These are phyloP conservation scores for Aspergillus pseudotamarii DNA, from an alignment of 2,329 filamentous ascomycete species.

Conservation along the genomic window DNA sequence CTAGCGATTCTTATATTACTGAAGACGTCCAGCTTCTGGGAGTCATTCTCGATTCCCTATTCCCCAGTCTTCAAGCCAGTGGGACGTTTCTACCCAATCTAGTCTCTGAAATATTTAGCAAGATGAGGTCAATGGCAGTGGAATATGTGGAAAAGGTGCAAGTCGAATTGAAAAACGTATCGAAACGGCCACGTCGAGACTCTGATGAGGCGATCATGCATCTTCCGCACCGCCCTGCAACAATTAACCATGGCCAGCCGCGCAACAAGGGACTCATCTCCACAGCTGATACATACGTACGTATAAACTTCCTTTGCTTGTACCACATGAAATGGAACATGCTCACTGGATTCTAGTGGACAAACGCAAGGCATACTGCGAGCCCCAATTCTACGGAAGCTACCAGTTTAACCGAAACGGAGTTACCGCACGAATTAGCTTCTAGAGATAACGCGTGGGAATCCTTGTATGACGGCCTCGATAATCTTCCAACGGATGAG, in stretches of 20 bases:
- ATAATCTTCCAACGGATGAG: not conserved
- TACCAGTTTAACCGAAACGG: not conserved
- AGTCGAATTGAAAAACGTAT: not conserved
- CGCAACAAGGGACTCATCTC: not conserved
- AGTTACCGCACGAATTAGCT: not conserved
- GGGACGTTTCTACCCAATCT: not conserved
- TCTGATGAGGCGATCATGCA: not conserved
- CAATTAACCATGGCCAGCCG: not conserved
- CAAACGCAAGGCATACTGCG: not conserved
- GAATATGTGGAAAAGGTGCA: conserved; percentile 1
- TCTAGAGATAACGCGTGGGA: not conserved
- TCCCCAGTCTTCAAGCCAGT: not conserved
- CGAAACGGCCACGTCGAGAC: not conserved
- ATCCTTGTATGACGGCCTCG: not conserved
- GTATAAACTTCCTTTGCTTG: not conserved
- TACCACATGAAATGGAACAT: not conserved
- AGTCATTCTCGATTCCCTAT: not conserved
- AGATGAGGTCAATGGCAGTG: not conserved
- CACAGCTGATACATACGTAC: not conserved
- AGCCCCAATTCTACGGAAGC: not conserved
- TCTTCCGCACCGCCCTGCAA: not conserved
- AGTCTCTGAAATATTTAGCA: not conserved
- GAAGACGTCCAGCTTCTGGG: conserved; percentile 2
- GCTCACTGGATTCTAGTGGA: not conserved
- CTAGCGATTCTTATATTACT: not conserved